Evolutionary conservation across 352 stramenopile species (phyloP).

Genomic region (Pythium utonaiense): DNA sequence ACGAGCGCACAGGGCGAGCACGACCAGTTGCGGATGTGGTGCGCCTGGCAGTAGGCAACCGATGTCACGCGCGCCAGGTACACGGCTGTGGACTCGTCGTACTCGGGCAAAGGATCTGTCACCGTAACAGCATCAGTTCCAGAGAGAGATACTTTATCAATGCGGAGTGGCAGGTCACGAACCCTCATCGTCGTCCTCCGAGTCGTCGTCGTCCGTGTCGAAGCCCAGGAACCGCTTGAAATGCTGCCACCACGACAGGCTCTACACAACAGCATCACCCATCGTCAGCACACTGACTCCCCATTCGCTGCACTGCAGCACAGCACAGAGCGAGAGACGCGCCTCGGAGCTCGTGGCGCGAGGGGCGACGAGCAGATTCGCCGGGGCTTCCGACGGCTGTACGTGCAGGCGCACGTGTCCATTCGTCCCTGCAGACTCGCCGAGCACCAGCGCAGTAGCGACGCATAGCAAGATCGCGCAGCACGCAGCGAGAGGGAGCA

Average conservation of each 20-base stretch:
- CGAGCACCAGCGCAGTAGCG: background rate
- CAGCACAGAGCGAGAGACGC: background rate
- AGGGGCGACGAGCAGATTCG: background rate
- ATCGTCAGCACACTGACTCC: too few species aligned
- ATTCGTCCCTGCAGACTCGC: background rate
- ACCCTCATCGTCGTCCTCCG: background rate
- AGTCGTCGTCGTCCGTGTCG: background rate
- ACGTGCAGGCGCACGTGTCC: background rate
- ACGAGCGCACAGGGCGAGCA: constrained; percentile 70
- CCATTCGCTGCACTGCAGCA: too few species aligned
- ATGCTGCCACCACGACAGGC: constrained; percentile 21
- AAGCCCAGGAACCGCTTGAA: constrained; percentile 16
- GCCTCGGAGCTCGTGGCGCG: background rate
- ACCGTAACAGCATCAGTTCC: too few species aligned
- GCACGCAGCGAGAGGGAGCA: background rate
- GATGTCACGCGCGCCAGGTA: constrained; percentile 79
- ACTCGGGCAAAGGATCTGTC: constrained; percentile 18
- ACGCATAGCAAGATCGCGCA: background rate
- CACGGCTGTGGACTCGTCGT: constrained; percentile 65
- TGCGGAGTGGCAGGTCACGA: too few species aligned
- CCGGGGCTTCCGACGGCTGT: background rate
- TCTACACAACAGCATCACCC: too few species aligned
- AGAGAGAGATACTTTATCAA: too few species aligned
- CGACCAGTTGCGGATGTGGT: constrained; percentile 69
- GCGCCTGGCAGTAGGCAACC: constrained; percentile 66